phyloP scores from a whole-genome alignment of 2,329 filamentous ascomycete species.

The Nigrospora osmanthi region DNA sequence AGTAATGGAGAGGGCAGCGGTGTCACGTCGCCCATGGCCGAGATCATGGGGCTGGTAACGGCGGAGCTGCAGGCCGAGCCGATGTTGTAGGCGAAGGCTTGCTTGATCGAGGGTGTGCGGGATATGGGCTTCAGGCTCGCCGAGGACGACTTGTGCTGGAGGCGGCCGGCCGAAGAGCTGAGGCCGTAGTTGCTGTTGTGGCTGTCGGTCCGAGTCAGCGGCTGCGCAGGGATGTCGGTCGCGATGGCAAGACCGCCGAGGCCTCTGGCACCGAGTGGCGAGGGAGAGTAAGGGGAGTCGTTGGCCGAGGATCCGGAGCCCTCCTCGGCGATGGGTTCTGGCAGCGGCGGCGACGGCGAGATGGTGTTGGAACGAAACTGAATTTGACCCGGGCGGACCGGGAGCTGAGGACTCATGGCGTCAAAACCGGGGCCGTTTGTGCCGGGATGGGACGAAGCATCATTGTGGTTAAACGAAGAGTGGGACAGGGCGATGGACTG shows the following conservation, averaged over 20 bases:
- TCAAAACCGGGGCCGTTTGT: conserved; percentile 2
- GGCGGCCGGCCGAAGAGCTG: conserved; percentile 20
- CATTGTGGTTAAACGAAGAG: conserved; percentile 6
- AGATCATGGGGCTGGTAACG: conserved; percentile 65
- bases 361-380: conserved; percentile 30
- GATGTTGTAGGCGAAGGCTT: conserved; percentile 41
- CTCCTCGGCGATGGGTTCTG: conserved; percentile 11
- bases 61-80: conserved; percentile 56
- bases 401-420: conserved; percentile 9
- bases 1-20: conserved; percentile 71
- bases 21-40: conserved; percentile 71
- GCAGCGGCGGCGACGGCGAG: conserved; percentile 26
- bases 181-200: conserved; percentile 26
- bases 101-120: conserved; percentile 54
- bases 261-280: conserved; percentile 4
- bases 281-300: conserved; percentile 11
- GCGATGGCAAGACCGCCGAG: conserved; percentile 26
- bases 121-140: conserved; percentile 44
- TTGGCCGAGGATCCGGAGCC: conserved; percentile 5
- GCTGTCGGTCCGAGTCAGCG: conserved; percentile 22
- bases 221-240: conserved; percentile 23
- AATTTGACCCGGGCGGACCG: conserved; percentile 14
- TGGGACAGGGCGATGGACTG: conserved; percentile 9
- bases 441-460: conserved; percentile 5
- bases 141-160: conserved; percentile 32